Evolutionary conservation across 2,329 filamentous ascomycete species (phyloP), one percentile per base, ranked within the genome.

Genomic region (Ilyonectria sp.): DNA sequence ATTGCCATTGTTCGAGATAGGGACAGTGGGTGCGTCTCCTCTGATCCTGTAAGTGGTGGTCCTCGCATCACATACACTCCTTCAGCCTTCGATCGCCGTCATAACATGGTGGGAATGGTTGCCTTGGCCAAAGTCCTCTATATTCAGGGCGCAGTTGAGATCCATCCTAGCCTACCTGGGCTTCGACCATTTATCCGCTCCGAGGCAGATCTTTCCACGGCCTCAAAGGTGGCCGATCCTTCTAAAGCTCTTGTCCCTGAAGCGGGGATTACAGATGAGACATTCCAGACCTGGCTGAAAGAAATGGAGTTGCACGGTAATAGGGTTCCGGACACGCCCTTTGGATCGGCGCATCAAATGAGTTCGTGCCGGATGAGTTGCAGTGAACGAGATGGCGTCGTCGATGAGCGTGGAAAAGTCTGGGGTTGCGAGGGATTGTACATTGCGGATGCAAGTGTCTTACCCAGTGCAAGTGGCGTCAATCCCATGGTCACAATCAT

Each of bases 61-160:
- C 59, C 65, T 17, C 47, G 55, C 2, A 7, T 67, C 9, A n/a
- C 23, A 3, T 67, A 67, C 37, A 67, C 65, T 1, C 64, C 64
- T 5, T 62, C 64, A 4, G 19, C 26, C 19, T 63, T 47, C 19
- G 64, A 67, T 47, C 29, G 21, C 2, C 29, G 26, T 8, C 53
- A 58, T 19, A 62, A 47, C 19, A n/a, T 67, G n/a, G 15, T n/a
- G 11, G 64, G 64, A 6, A 57, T 67, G 52, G 5, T 63, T 4
- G 52, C 59, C 19, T 23, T 62, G 7, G 53, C 64, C 7, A 59
- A 58, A n/a, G 62, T 67, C 4, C 53, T 61, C 9, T 63, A 63
- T 13, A 29, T 67, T 17, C 64, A 67, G 17, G 64, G 63, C 6
- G 64, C 59, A 6, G 7, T 44, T 4, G 64, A 67, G n/a, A 53